Evolutionary conservation across 2,329 filamentous ascomycete species (phyloP), one percentile per base, ranked within the genome.

Genomic region (Purpureocillium takamizusanense): DNA sequence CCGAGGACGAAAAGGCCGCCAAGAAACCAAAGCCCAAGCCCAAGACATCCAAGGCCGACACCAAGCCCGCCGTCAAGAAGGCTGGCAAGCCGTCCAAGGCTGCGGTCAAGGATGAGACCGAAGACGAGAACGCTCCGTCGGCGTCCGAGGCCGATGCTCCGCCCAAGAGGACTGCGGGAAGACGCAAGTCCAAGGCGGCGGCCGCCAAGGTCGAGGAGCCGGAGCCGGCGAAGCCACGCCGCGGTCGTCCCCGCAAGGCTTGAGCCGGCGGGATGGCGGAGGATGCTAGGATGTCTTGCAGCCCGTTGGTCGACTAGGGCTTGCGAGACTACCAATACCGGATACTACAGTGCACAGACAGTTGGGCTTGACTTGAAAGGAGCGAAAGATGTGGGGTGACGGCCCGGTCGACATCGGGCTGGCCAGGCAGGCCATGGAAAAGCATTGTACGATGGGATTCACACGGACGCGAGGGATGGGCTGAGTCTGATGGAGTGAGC

Each of bases 81-180:
- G 31, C 31, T 8, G 33, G 39, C n/a, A 35, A 27, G 35, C 34
- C 40, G 5, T 27, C 37, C 17, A 39, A 33, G 14, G 35, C 36
- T 7, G 36, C 25, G 2, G 35, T 37, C n/a, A 40, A 41, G 36
- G 32, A 39, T 3, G 27, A 34, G 3, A 37, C 46, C 8, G 41
- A 45, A 13, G 37, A 35, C 15, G 41, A 38, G 1, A 23, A 31
- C 14, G 31, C n/a, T 27, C 36, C 42, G 14, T n/a, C 36, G 6
- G 28, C 7, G 21, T 25, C 21, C 21, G 37, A 40, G 15, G 42
- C 40, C 15, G 42, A 47, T 32, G 41, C 44, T 23, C 57, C 49
- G 5, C 48, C 58, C 11, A 64, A 58, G 50, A 45, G n/a, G n/a
- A 10, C 54, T 32, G 47, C 42, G 37, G 37, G 34, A 23, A 61